phyloP scores from a whole-genome alignment of 805 yeast species.

The Sugiyamaella marilandica region DNA sequence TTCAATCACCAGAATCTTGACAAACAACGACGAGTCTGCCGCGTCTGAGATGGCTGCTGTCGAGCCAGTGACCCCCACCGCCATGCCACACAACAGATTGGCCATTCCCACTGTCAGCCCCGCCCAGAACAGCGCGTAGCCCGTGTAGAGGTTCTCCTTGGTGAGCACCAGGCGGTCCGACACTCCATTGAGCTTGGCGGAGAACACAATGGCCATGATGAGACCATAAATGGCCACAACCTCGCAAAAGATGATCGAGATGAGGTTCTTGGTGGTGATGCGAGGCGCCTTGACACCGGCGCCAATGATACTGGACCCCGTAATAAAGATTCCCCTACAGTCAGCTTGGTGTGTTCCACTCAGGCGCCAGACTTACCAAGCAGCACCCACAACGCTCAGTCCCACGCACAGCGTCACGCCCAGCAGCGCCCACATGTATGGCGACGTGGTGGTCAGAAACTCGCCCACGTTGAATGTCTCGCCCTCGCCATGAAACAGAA shows the following conservation, averaged over 20 bases:
- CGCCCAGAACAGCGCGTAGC: conserved; percentile 96
- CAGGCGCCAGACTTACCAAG: conserved; percentile 52
- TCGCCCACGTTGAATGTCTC: conserved; percentile 88
- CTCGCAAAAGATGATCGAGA: conserved; percentile 96
- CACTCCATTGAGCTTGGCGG: conserved; percentile 75
- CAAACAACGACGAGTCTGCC: conserved; percentile 91
- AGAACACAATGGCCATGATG: conserved; percentile 95
- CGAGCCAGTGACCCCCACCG: conserved; percentile 96
- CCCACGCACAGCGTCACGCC: conserved; percentile 93
- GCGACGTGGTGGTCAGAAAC: conserved; percentile 78
- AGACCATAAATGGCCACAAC: conserved; percentile 98
- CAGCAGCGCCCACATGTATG: conserved; percentile 93
- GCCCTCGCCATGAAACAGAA: conserved; percentile 84
- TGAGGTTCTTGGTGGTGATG: conserved; percentile 93
- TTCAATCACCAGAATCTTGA: conserved; percentile 92
- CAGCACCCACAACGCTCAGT: conserved; percentile 92
- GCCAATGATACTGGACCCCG: conserved; percentile 91
- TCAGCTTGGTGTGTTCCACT: neutral
- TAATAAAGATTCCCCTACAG: conserved; percentile 75
- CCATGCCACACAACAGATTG: conserved; percentile 92
- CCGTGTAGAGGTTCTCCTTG: conserved; percentile 81
- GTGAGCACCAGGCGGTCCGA: conserved; percentile 58
- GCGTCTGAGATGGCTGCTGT: conserved; percentile 99
- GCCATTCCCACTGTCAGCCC: conserved; percentile 93
- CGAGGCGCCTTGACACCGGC: conserved; percentile 98